Evolutionary conservation across 768 basidiomycete genomes (phyloP), one percentile per base, ranked within the genome.

Genomic region (Kwoniella sp.): DNA sequence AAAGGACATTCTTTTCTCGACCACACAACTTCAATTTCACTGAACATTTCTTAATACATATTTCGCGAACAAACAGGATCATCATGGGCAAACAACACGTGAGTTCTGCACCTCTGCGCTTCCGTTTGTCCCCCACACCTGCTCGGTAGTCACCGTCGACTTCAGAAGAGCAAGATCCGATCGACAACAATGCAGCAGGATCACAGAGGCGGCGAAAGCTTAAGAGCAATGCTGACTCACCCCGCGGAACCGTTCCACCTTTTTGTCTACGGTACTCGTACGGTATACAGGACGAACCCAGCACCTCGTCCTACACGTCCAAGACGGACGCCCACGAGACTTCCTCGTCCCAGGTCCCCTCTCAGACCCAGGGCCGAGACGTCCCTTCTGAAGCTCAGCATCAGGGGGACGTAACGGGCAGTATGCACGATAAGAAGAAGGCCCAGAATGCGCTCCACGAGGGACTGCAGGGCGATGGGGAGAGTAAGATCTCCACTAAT

Each of bases 31-130:
- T n/a, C n/a, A n/a, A n/a, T n/a, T n/a, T n/a, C n/a, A n/a, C n/a
- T n/a, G n/a, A n/a, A 34, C 34, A 34, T 34, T 34, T 34, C 34
- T 13, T 34, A 5, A 34, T 34, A 34, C 13, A 34, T 13, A 17
- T n/a, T 50, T 4, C 25, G 26, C 26, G 25, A 28, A 20, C 29
- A 22, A 60, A n/a, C 23, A 34, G 26, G 51, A 38, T 29, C 54
- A 63, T 50, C 17, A 63, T 63, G 61, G 61, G 61, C 30, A 63
- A 56, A 51, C 61, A 63, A 51, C 61, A 63, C 61, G 61, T 63
- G 1, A 63, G 54, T 63, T 8, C 34, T 28, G 5, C 31, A 17
- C 52, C 26, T 23, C n/a, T 22, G 15, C 23, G 15, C 37, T 2
- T 2, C 13, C 15, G 28, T n/a, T n/a, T n/a, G n/a, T n/a, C 20